These are phyloP conservation scores for Tephrocybe sp. DNA, from an alignment of 768 basidiomycete species.

Conservation along the genomic window DNA sequence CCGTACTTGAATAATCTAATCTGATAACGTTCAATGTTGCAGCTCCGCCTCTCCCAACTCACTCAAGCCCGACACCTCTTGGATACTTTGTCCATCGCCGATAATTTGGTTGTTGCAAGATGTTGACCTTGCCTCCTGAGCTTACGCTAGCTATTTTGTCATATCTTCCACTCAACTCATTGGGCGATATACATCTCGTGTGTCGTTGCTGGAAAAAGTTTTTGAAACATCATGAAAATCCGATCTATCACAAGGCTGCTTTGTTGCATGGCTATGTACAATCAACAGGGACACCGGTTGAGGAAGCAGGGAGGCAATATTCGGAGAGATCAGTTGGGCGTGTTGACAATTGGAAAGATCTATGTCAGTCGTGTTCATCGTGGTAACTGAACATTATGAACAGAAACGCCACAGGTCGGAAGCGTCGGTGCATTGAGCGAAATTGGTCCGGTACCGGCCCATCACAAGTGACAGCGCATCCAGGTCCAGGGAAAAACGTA, in stretches of 20 bases:
- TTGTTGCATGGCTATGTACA: constrained; percentile 46
- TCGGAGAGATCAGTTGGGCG: constrained; percentile 35
- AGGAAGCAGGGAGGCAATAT: constrained; percentile 29
- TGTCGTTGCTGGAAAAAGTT: constrained; percentile 51
- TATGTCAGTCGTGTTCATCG: constrained; percentile 45
- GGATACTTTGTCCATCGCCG: too few relatives aligned
- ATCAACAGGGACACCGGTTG: constrained; percentile 23
- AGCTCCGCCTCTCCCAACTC: too few relatives aligned
- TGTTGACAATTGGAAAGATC: constrained; percentile 52
- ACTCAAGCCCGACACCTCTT: too few relatives aligned
- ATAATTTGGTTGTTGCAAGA: background rate
- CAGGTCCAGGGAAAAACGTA: constrained; percentile 36
- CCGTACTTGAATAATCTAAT: too few relatives aligned
- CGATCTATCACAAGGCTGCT: constrained; percentile 62
- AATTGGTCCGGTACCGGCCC: constrained; percentile 58
- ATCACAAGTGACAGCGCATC: constrained; percentile 36
- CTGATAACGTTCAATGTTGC: too few relatives aligned
- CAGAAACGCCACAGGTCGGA: constrained; percentile 35
- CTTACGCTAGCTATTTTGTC: constrained; percentile 48
- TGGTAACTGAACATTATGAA: background rate
- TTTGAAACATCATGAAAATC: constrained; percentile 42
- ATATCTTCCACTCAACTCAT: constrained; percentile 46
- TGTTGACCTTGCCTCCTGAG: constrained; percentile 60
- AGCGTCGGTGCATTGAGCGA: constrained; percentile 41
- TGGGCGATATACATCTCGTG: constrained; percentile 35